Base-by-base conservation (phyloP, 2,329 filamentous ascomycete species). In the Cladobotryum mycophilum region DNA sequence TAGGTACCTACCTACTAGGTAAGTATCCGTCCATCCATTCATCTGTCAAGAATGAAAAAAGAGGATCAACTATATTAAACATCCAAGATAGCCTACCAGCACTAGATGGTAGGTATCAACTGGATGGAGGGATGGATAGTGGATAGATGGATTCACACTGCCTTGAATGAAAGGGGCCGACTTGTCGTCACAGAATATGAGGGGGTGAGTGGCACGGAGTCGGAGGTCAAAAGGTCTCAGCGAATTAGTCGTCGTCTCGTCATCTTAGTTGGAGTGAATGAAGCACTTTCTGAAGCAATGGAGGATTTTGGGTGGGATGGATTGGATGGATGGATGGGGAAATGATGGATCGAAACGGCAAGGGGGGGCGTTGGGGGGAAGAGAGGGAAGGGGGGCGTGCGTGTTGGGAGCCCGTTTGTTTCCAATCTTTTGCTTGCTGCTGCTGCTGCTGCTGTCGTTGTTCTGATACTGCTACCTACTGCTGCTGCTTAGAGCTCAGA, bases 91-190 rank as follows among this genome's bases (percentile, higher is more conserved):
- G 25, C 25, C 25, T 30, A 30, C 25, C 25, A 30, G 25, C 9
- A 30, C 25, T 30, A 30, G 20, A 20, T 5, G 20, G 25, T 25
- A 25, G 7, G 22, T 30, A 30, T 30, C 25, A 30, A 30, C 25
- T 30, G 41, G 12, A 42, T 18, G 20, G 40, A 41, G 5, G 14
- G 40, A 17, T 12, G 20, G 41, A 42, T 42, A 7, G 41, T 12
- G 20, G 41, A 42, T 42, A 7, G 20, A 18, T 42, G 41, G 15
- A 25, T 18, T 42, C 36, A n/a, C 36, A 17, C 41, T 25, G 41
- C 20, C 22, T 45, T 49, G 47, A 49, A 53, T 53, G 47, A 53
- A 53, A 53, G 51, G 51, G 51, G 51, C 43, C 41, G 42, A 37
- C 15, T 42, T 37, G 45, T 52, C 36, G 51, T 53, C 43, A 47